Evolutionary conservation across 768 basidiomycete species (phyloP), one percentile per base, ranked within the genome.

Genomic region (Kwoniella newhampshirensis): DNA sequence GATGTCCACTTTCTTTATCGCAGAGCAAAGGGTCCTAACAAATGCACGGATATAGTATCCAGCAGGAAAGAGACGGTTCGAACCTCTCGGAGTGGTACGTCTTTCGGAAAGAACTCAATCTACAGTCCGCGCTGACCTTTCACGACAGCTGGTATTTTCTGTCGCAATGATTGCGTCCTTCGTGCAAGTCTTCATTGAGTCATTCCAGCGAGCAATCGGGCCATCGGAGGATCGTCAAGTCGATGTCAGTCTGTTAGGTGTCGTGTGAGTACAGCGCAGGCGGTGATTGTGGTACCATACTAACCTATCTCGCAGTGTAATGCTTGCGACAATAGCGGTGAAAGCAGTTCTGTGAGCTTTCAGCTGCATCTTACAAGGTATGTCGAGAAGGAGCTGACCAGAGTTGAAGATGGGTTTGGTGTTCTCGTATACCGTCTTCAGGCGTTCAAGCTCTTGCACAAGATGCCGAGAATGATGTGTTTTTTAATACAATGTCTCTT

Each of bases 401-500:
- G 2, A 25, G 5, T 9, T 25, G 15, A 44, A 74, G 73, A 15
- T 75, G 72, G 72, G 44, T 70, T 5, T 76, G 75, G 75, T 76
- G 75, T 42, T 66, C 73, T 13, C 53, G 66, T 12, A 76, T 76
- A 28, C 73, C 73, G 6, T 73, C 71, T 1, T 73, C 75, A 0
- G 66, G 69, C 1, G 76, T 78, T 2, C 70, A 76, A 59, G 79
- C 79, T 13, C 58, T 79, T 12, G 75, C 78, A 15, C 79, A 79
- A 52, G 79, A 79, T 51, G 79, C 79, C 2, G 75, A 79, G 63
- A 79, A 78, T 53, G 79, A 79, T 53, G 75, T 76, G 1, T 71
- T 72, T 25, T 77, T 79, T 73, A 79, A 79, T 62, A 60, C 73
- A 27, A 77, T 79, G 66, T 78, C 78, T 11, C 64, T 79, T 6